These are phyloP conservation scores for Trichophyton mentagrophytes DNA, from an alignment of 2,329 filamentous ascomycete genomes.

Conservation along the genomic window DNA sequence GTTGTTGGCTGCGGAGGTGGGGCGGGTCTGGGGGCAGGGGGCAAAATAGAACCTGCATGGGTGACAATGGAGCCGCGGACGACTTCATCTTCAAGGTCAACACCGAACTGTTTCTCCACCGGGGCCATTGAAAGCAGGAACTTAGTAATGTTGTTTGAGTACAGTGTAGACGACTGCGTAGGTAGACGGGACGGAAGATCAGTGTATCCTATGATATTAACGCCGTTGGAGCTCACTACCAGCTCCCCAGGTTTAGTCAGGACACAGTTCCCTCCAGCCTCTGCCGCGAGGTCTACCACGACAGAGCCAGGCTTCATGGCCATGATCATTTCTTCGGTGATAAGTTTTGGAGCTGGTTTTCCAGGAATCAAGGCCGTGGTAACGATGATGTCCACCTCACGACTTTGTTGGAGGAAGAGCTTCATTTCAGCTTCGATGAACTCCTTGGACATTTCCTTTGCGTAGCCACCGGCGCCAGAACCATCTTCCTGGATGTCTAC, in stretches of 20 bases:
- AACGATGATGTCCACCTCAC: slow-evolving; percentile 83
- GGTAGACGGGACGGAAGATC: slow-evolving; percentile 76
- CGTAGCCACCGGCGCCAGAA: slow-evolving; percentile 72
- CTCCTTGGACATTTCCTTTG: slow-evolving; percentile 87
- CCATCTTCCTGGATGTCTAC: slow-evolving; percentile 77
- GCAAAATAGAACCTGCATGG: slow-evolving; percentile 61
- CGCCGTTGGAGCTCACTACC: slow-evolving; percentile 53
- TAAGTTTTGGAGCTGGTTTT: slow-evolving; percentile 67
- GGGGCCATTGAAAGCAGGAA: slow-evolving; percentile 71
- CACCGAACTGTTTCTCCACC: slow-evolving; percentile 62
- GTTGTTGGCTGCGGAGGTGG: slow-evolving; percentile 42
- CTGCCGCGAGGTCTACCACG: slow-evolving; percentile 75
- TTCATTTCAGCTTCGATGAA: slow-evolving; percentile 92
- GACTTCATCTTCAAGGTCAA: slow-evolving; percentile 73
- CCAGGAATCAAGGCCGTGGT: slow-evolving; percentile 87
- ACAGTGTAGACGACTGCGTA: slow-evolving; percentile 78
- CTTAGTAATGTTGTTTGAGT: slow-evolving; percentile 90
- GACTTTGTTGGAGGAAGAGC: slow-evolving; percentile 73
- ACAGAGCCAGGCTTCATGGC: slow-evolving; percentile 86
- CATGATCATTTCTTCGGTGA: slow-evolving; percentile 66
- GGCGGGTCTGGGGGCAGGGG: slow-evolving; percentile 57
- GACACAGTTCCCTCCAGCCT: slow-evolving; percentile 80
- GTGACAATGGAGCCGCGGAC: slow-evolving; percentile 76
- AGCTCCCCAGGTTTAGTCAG: slow-evolving; percentile 63
- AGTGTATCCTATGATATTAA: slow-evolving; percentile 77